phyloP scores from a whole-genome alignment of 2,329 filamentous ascomycete genomes.

The Fusarium nurragi region DNA sequence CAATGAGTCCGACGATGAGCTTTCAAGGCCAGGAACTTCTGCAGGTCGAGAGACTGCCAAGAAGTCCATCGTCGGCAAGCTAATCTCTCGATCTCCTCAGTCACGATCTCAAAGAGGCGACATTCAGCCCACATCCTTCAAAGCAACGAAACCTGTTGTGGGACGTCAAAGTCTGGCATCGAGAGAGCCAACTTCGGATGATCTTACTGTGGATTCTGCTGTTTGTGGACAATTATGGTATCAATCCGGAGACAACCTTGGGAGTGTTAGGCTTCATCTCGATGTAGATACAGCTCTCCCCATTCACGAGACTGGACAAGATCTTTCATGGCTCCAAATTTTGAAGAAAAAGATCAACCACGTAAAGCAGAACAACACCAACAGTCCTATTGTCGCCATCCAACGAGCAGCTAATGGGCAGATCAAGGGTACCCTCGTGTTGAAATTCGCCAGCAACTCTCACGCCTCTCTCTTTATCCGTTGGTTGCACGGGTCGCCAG shows the following conservation, averaged over 20 bases:
- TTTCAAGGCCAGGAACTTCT: slow-evolving; percentile 21
- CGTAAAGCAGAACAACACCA: slow-evolving; percentile 24
- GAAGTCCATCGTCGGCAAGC: slow-evolving; percentile 24
- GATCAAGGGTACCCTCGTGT: slow-evolving; percentile 16
- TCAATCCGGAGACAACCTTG: background rate
- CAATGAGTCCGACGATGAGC: slow-evolving; percentile 46
- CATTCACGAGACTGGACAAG: background rate
- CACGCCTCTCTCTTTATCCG: slow-evolving; percentile 22
- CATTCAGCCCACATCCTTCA: slow-evolving; percentile 41
- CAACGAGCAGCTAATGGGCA: slow-evolving; percentile 28
- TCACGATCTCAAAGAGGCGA: slow-evolving; percentile 39
- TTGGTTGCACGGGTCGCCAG: slow-evolving; percentile 22
- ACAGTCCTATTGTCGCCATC: slow-evolving; percentile 37
- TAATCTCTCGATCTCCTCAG: slow-evolving; percentile 10
- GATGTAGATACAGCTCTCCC: slow-evolving; percentile 4
- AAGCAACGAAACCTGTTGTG: background rate
- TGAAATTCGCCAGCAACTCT: slow-evolving; percentile 33
- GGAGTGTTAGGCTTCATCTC: slow-evolving; percentile 13
- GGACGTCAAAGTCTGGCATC: background rate
- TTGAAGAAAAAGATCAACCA: slow-evolving; percentile 16
- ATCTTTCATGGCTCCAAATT: slow-evolving; percentile 39
- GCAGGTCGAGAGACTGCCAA: slow-evolving; percentile 5
- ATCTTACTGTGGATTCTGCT: slow-evolving; percentile 38
- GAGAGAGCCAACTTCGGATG: background rate
- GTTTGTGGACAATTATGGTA: slow-evolving; percentile 33